Evolutionary conservation across 768 basidiomycete genomes (phyloP).

Genomic region (Inosperma sp.): DNA sequence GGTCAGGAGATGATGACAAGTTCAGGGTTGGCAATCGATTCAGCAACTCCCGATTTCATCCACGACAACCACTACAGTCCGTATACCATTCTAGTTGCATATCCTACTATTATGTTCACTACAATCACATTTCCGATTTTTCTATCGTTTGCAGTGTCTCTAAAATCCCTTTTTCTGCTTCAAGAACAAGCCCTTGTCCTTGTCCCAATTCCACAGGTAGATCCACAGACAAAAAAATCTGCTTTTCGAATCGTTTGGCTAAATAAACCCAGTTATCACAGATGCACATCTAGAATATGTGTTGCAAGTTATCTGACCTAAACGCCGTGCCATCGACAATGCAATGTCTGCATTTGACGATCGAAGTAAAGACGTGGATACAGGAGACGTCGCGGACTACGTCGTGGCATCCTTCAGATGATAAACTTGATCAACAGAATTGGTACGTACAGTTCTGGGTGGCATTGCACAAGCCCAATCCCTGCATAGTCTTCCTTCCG

Average conservation of each 20-base stretch:
- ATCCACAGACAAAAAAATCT: slow-evolving; percentile 73
- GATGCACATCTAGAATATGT: slow-evolving; percentile 8
- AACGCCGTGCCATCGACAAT: slow-evolving; percentile 70
- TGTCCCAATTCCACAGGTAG: slow-evolving; percentile 41
- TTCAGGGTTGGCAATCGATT: slow-evolving; percentile 29
- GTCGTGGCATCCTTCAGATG: too few species aligned
- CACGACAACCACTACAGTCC: slow-evolving; percentile 13
- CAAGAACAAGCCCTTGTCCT: slow-evolving; percentile 45
- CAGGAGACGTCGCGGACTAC: slow-evolving; percentile 34
- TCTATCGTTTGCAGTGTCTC: slow-evolving; percentile 37
- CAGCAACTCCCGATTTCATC: slow-evolving; percentile 13
- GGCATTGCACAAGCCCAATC: slow-evolving; percentile 90
- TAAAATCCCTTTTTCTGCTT: slow-evolving; percentile 60
- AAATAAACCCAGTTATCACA: slow-evolving; percentile 15
- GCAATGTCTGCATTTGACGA: slow-evolving; percentile 58
- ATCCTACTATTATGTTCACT: slow-evolving; percentile 10
- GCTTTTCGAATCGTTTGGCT: slow-evolving; percentile 63
- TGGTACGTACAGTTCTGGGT: too few species aligned
- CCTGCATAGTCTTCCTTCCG: slow-evolving; percentile 52
- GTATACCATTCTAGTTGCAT: slow-evolving; percentile 13
- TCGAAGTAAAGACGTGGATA: slow-evolving; percentile 64
- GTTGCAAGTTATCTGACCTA: slow-evolving; percentile 49
- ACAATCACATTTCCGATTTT: slow-evolving; percentile 4
- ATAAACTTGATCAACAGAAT: too few species aligned
- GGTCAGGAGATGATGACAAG: slow-evolving; percentile 22